These are phyloP conservation scores for Zygoascus tannicola DNA, from an alignment of 805 yeast species.

Conservation along the genomic window DNA sequence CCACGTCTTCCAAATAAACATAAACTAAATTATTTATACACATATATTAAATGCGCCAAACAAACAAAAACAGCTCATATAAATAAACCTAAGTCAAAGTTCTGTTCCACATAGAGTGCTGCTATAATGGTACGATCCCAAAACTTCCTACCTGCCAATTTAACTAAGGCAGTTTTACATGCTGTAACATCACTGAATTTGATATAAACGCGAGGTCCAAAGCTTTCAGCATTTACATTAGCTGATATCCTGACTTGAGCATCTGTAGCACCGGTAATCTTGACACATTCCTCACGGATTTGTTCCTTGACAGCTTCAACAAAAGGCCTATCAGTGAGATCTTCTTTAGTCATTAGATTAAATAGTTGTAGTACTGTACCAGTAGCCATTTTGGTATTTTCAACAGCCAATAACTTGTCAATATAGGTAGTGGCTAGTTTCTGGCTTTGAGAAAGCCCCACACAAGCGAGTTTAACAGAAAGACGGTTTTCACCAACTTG, in stretches of 20 bases:
- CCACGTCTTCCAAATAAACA: neutral
- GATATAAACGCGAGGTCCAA: conserved; percentile 55
- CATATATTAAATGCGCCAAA: neutral
- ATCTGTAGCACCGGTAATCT: conserved; percentile 38
- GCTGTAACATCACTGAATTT: conserved; percentile 45
- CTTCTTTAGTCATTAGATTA: conserved; percentile 58
- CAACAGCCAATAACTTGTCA: conserved; percentile 19
- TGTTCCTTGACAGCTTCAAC: conserved; percentile 45
- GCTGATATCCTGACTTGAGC: conserved; percentile 50
- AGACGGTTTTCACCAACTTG: conserved; percentile 32
- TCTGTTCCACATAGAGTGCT: conserved; percentile 45
- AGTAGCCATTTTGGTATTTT: conserved; percentile 20
- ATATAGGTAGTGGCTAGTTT: conserved; percentile 23
- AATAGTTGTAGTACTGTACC: conserved; percentile 48
- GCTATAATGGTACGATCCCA: conserved; percentile 62
- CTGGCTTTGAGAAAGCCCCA: conserved; percentile 17
- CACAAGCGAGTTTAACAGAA: conserved; percentile 32
- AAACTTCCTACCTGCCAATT: conserved; percentile 56
- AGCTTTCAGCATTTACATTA: conserved; percentile 26
- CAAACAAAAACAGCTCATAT: neutral
- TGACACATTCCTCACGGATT: conserved; percentile 40
- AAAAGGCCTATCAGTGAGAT: conserved; percentile 42
- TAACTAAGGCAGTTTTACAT: conserved; percentile 47
- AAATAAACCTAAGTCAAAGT: conserved; percentile 33
- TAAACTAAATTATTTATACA: neutral